Evolutionary conservation across 2,329 filamentous ascomycete genomes (phyloP).

Genomic region (Fusarium ramigenum): DNA sequence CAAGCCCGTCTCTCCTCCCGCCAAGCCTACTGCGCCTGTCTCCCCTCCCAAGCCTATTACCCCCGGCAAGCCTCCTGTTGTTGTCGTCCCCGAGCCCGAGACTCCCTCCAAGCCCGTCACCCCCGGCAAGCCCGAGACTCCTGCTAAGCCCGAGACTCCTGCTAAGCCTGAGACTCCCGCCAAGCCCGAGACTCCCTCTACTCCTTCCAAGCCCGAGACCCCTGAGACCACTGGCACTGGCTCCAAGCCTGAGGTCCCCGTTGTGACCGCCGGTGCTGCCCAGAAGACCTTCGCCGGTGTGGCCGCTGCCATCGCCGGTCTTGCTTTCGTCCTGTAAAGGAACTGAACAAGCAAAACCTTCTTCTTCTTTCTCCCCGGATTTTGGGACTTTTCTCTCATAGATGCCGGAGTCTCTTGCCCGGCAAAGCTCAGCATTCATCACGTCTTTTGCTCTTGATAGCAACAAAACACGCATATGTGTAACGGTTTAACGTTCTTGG

Average conservation of each 20-base stretch:
- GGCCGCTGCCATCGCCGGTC: slow-evolving; percentile 37
- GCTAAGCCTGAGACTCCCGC: background rate
- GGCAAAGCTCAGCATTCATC: slow-evolving; percentile 15
- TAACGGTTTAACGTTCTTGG: slow-evolving; percentile 39
- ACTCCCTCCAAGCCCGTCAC: background rate
- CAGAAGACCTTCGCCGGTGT: slow-evolving; percentile 40
- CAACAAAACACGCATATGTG: slow-evolving; percentile 20
- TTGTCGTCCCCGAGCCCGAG: slow-evolving; percentile 18
- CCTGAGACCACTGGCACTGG: background rate
- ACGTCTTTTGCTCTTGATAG: slow-evolving; percentile 5
- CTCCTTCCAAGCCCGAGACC: background rate
- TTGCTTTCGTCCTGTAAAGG: slow-evolving; percentile 42
- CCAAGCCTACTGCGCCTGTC: background rate
- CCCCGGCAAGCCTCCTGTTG: slow-evolving; percentile 13
- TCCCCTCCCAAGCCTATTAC: slow-evolving; percentile 6
- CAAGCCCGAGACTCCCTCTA: background rate
- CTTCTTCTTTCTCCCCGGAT: background rate
- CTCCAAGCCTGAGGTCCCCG: slow-evolving; percentile 19
- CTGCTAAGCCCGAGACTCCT: background rate
- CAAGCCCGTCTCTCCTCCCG: slow-evolving; percentile 28
- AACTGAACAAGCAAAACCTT: background rate
- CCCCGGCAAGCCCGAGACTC: background rate
- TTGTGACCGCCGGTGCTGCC: slow-evolving; percentile 38
- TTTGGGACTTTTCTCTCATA: background rate
- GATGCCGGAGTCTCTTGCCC: background rate